These are phyloP conservation scores for Clonostachys sp. DNA, from an alignment of 2,329 filamentous ascomycete genomes.

Conservation along the genomic window DNA sequence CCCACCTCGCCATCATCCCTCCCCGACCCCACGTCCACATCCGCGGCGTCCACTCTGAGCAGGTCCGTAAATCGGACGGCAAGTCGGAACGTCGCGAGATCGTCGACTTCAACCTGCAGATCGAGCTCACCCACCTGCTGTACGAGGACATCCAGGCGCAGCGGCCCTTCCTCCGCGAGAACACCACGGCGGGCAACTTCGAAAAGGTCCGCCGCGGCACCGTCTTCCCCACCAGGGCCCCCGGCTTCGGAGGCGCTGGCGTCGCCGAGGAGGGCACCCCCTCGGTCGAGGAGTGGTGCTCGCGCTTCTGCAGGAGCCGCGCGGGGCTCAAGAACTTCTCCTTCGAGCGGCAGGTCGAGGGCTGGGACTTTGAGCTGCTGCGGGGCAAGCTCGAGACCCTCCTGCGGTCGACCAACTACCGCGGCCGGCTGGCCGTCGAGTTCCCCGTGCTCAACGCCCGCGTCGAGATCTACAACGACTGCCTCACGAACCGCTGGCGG, in stretches of 20 bases:
- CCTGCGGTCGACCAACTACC: constrained; percentile 63
- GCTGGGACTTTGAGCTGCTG: constrained; percentile 55
- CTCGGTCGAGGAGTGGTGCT: constrained; percentile 57
- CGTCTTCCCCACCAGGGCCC: constrained; percentile 45
- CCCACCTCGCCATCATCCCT: constrained; percentile 36
- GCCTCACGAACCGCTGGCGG: constrained; percentile 60
- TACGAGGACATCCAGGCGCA: constrained; percentile 35
- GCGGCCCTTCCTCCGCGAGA: constrained; percentile 13
- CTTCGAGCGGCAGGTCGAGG: constrained; percentile 47
- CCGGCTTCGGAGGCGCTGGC: constrained; percentile 28
- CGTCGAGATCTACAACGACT: constrained; percentile 61
- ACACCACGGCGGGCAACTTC: constrained; percentile 46
- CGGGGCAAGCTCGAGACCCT: constrained; percentile 46
- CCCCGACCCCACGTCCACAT: constrained; percentile 49
- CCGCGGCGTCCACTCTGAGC: constrained; percentile 46
- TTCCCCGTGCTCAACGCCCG: constrained; percentile 54
- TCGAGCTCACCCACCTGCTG: constrained; percentile 57
- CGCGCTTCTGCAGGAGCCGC: constrained; percentile 57
- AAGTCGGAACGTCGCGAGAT: constrained; percentile 38
- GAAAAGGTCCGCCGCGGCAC: constrained; percentile 64
- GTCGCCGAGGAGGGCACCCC: constrained; percentile 21
- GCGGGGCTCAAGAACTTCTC: constrained; percentile 53
- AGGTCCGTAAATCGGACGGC: constrained; percentile 24
- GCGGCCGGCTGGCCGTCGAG: constrained; percentile 51
- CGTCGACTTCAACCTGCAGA: constrained; percentile 54